A percentile compares a stretch with the other conserved stretches of the same genome.
These are phyloP conservation scores for Boeremia exigua DNA, from an alignment of 2,329 filamentous ascomycete species.

Conservation along the genomic window DNA sequence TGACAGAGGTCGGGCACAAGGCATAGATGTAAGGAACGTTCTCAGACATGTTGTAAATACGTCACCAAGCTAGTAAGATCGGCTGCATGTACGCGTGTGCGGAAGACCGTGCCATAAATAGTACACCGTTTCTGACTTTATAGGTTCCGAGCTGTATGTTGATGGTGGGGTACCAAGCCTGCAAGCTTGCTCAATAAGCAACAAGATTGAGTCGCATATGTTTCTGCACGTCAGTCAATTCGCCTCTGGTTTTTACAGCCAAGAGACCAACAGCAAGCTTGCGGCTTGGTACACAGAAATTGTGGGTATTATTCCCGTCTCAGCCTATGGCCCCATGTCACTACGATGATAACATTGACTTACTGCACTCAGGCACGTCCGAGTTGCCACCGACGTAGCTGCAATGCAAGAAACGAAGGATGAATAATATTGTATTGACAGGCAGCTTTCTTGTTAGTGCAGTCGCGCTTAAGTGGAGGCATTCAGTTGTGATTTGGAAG, in stretches of 20 bases:
- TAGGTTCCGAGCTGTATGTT: not conserved
- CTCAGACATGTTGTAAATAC: not conserved
- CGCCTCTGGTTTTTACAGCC: not conserved
- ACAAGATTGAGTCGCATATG: not conserved
- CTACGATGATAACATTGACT: not conserved
- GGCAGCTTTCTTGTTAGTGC: too few species aligned
- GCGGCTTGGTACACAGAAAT: conserved; percentile 6
- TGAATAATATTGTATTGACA: too few species aligned
- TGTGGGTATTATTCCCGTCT: conserved; percentile 14
- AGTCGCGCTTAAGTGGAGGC: too few species aligned
- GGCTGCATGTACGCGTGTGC: conserved; percentile 3
- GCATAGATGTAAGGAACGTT: conserved; percentile 8
- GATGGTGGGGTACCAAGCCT: not conserved
- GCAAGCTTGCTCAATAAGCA: not conserved
- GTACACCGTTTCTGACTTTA: not conserved
- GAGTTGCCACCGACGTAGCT: too few species aligned
- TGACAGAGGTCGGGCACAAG: conserved; percentile 75
- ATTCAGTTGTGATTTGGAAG: too few species aligned
- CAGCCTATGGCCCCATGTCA: conserved; percentile 9
- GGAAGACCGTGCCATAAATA: not conserved
- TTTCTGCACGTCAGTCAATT: not conserved
- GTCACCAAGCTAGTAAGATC: not conserved
- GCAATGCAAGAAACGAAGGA: too few species aligned
- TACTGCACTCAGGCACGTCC: too few species aligned
- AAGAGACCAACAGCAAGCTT: conserved; percentile 2